Conservation (phyloP, 2,329 filamentous ascomycete species). For the Teratosphaeriaceae sp. region DNA sequence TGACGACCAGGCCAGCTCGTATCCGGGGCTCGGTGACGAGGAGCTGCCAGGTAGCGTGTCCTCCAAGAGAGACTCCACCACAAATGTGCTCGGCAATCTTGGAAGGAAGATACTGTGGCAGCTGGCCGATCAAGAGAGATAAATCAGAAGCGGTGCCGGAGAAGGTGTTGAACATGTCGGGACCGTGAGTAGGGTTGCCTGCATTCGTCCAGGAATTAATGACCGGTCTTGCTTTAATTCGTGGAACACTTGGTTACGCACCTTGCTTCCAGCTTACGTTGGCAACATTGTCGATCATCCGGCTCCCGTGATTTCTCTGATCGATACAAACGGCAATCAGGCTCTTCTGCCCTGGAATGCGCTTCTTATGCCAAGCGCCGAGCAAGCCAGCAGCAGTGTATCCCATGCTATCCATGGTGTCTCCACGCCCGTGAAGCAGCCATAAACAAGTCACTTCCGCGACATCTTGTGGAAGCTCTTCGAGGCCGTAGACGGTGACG, state of each 20-base stretch:
- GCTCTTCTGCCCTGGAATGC: slow-evolving; percentile 40
- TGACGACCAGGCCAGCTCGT: slow-evolving; percentile 68
- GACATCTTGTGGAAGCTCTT: slow-evolving; percentile 54
- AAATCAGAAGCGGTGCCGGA: slow-evolving; percentile 70
- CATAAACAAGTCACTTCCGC: slow-evolving; percentile 71
- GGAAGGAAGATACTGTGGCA: slow-evolving; percentile 61
- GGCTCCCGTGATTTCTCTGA: slow-evolving; percentile 82
- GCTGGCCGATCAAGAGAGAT: slow-evolving; percentile 65
- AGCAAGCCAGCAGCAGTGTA: slow-evolving; percentile 65
- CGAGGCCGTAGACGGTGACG: slow-evolving; percentile 72
- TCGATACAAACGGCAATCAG: slow-evolving; percentile 82
- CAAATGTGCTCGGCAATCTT: slow-evolving; percentile 59
- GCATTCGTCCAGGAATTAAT: not conserved
- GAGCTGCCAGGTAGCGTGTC: slow-evolving; percentile 80
- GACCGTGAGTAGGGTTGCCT: slow-evolving; percentile 74
- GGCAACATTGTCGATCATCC: slow-evolving; percentile 58
- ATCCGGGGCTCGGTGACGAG: slow-evolving; percentile 73
- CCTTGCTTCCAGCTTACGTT: slow-evolving; percentile 69
- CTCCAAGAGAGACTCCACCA: slow-evolving; percentile 78
- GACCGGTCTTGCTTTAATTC: not conserved
- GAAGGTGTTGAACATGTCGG: slow-evolving; percentile 84
- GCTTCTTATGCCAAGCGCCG: slow-evolving; percentile 56
- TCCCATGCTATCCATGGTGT: slow-evolving; percentile 66
- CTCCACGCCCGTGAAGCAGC: slow-evolving; percentile 77
- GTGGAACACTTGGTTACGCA: not conserved